Conservation (phyloP, 257 asterid species). For the Linderniella brevidens region DNA sequence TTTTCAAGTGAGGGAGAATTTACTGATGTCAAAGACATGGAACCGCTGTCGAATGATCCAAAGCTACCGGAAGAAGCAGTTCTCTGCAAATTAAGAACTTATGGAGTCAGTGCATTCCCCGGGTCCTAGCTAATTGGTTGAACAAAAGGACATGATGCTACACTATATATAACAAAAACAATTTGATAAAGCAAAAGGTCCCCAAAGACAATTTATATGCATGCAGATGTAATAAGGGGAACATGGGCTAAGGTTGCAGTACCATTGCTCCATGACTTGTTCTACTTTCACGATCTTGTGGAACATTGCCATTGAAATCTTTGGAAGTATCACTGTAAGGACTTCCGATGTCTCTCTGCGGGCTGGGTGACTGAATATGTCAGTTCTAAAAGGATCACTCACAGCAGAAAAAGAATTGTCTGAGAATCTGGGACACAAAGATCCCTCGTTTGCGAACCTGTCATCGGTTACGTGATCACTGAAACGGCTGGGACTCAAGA, state of each 20-base stretch:
- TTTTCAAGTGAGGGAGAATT: slow-evolving; percentile 20
- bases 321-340: slow-evolving; percentile 46
- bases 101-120: neutral
- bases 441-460: slow-evolving; percentile 41
- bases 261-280: slow-evolving; percentile 9
- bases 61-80: slow-evolving; percentile 50
- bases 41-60: slow-evolving; percentile 43
- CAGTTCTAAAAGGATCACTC: slow-evolving; percentile 41
- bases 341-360: slow-evolving; percentile 46
- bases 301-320: slow-evolving; percentile 29
- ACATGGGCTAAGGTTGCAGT: slow-evolving; percentile 25
- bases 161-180: too few species aligned
- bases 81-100: slow-evolving; percentile 30
- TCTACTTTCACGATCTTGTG: slow-evolving; percentile 16
- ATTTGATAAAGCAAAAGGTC: too few species aligned
- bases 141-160: too few species aligned
- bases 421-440: slow-evolving; percentile 43
- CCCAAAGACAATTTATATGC: too few species aligned
- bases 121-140: too few species aligned
- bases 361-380: slow-evolving; percentile 30
- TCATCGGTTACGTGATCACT: slow-evolving; percentile 39
- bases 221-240: slow-evolving; percentile 6
- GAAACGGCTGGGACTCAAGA: slow-evolving; percentile 54
- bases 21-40: slow-evolving; percentile 19
- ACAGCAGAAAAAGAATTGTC: slow-evolving; percentile 45